Base-by-base conservation (phyloP, 345 rosid species). In the Odontarrhena argentea region DNA sequence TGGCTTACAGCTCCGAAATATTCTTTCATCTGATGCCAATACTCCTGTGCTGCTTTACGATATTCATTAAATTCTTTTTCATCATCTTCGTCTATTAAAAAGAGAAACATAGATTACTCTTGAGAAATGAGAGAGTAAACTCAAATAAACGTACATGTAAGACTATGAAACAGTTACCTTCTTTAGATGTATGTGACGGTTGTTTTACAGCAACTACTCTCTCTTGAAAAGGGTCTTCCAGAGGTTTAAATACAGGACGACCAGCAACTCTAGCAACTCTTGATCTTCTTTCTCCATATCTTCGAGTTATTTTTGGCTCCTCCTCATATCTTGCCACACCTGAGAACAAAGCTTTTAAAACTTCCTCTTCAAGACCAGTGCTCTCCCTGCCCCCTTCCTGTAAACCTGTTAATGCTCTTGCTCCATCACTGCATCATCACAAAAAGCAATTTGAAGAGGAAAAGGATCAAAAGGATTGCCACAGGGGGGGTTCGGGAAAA, bases 1-100 rank as follows among this genome's bases (percentile, higher is more conserved):
- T 30, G 65, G 63, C 83, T 71, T 80, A 87, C 95, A 76, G 86
- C 84, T 79, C 79, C 80, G 42, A 75, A 84, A 71, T 84, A 85
- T 73, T 84, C 87, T 74, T 65, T 86, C 91, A 81, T 80, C 67
- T 74, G 77, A 48, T 46, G 25, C 80, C 84, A 80, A 71, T 78
- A 63, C 70, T 87, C 95, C 65, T 57, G 76, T 58, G 75, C 86
- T 70, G 83, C 87, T 77, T 60, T 79, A 68, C 83, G 89, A 68
- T 82, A 78, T 34, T 64, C 63, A 52, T 74, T 73, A 50, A 70
- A 84, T 73, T 73, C 77, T 67, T 76, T 77, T 68, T 84, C 87
- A 26, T 78, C 78, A 18, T 80, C 80, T 53, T 71, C 78, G 58
- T 68, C 83, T 71, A 55, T 47, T 53, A 60, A 60, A 22, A 61